Conservation (phyloP, 73 alveolate genomes). For the Stentor coeruleus region DNA sequence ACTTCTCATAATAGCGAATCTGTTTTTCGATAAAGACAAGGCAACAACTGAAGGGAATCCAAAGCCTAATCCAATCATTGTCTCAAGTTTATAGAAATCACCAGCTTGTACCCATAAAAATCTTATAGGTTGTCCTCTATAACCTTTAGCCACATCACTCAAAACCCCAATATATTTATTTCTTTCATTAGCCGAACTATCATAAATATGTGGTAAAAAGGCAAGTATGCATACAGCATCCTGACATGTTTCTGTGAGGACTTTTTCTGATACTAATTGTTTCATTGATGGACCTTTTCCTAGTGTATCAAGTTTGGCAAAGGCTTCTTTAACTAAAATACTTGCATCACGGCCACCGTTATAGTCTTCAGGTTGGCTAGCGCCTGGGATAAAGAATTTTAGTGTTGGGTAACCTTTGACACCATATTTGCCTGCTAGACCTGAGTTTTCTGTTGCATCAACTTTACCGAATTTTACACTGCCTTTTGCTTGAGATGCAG, state of each 20-base stretch:
- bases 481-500: constrained; percentile 88
- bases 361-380: constrained; percentile 45
- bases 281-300: constrained; percentile 41
- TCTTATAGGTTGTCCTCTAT: constrained; percentile 78
- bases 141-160: constrained; percentile 64
- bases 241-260: constrained; percentile 49
- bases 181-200: constrained; percentile 78
- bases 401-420: constrained; percentile 87
- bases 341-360: constrained; percentile 68
- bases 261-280: constrained; percentile 36
- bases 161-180: constrained; percentile 65
- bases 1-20: constrained; percentile 40
- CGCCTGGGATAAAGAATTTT: constrained; percentile 75
- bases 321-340: constrained; percentile 54
- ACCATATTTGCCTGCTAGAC: constrained; percentile 72
- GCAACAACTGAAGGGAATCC: constrained; percentile 95
- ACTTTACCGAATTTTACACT: constrained; percentile 87
- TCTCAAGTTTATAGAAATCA: constrained; percentile 82
- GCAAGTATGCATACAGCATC: constrained; percentile 76
- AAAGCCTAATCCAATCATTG: constrained; percentile 71
- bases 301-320: constrained; percentile 42
- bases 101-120: constrained; percentile 95
- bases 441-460: constrained; percentile 84
- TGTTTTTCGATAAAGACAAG: constrained; percentile 34
- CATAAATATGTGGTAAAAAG: constrained; percentile 92